These are phyloP conservation scores for Lentinus brumalis DNA, from an alignment of 768 basidiomycete genomes.

Conservation along the genomic window DNA sequence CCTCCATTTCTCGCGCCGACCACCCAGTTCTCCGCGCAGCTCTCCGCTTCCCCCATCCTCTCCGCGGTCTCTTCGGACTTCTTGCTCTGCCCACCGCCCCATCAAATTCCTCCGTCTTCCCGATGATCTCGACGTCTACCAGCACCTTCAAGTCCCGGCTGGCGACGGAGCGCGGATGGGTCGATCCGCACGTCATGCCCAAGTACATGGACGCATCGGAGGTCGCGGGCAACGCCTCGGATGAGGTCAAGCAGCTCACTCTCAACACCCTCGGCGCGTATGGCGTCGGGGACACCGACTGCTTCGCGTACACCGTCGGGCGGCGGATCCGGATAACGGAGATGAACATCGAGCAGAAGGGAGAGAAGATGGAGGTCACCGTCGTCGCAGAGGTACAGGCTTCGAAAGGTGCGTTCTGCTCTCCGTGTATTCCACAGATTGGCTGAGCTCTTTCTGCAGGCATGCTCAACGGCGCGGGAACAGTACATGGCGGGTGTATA, in stretches of 20 bases:
- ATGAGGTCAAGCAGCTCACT: slow-evolving; percentile 65
- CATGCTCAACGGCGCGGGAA: slow-evolving; percentile 76
- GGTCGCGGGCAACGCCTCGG: slow-evolving; percentile 65
- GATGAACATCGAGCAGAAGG: slow-evolving; percentile 52
- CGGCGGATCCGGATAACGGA: slow-evolving; percentile 61
- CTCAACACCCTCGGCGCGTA: slow-evolving; percentile 70
- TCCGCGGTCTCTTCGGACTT: too few species aligned
- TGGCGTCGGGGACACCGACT: slow-evolving; percentile 65
- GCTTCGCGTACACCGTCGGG: slow-evolving; percentile 64
- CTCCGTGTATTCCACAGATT: too few species aligned
- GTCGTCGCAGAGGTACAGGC: slow-evolving; percentile 65
- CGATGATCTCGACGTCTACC: not conserved
- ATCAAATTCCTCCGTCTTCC: too few species aligned
- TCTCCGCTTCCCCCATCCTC: too few species aligned
- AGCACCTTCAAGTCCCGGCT: slow-evolving; percentile 18
- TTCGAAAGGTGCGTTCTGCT: slow-evolving; percentile 50
- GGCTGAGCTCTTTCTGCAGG: slow-evolving; percentile 36
- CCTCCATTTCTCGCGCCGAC: too few species aligned
- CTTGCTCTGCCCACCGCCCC: too few species aligned
- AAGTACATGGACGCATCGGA: slow-evolving; percentile 55
- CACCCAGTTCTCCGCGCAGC: too few species aligned
- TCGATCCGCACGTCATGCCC: slow-evolving; percentile 66
- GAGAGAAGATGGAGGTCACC: slow-evolving; percentile 54
- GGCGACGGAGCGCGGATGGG: slow-evolving; percentile 45
- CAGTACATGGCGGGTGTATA: slow-evolving; percentile 76